Percentiles rank a stretch among this genome's conserved stretches.
Evolutionary conservation across 108 stramenopile genomes (phyloP).

Genomic region (Cyclotella cryptica): DNA sequence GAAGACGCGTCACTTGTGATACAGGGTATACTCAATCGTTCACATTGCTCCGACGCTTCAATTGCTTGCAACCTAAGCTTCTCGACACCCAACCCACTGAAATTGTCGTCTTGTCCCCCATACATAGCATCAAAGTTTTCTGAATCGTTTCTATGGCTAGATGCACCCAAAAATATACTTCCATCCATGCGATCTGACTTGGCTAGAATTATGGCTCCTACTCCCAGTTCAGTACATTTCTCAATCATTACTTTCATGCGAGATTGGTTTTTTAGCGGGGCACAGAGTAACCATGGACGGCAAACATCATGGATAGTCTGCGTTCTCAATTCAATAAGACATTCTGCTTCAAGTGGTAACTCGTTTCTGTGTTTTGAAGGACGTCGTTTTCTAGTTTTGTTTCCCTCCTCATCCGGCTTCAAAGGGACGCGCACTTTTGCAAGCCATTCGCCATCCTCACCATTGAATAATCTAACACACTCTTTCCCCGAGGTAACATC

Average conservation of each 20-base stretch:
- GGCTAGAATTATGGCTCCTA: slow-evolving; percentile 45
- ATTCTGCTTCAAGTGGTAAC: slow-evolving; percentile 50
- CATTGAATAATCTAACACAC: slow-evolving; percentile 77
- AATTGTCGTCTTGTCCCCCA: slow-evolving; percentile 11
- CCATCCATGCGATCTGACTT: slow-evolving; percentile 55
- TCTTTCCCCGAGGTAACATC: slow-evolving; percentile 17
- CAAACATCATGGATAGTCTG: slow-evolving; percentile 30
- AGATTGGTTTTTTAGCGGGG: slow-evolving; percentile 69
- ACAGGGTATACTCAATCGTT: slow-evolving; percentile 71
- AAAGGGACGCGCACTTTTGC: slow-evolving; percentile 50
- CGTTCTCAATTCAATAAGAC: slow-evolving; percentile 51
- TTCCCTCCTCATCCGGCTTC: neutral
- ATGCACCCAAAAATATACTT: slow-evolving; percentile 1
- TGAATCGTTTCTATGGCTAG: slow-evolving; percentile 1
- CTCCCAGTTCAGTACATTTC: slow-evolving; percentile 82
- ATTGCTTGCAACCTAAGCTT: slow-evolving; percentile 63
- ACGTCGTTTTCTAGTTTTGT: slow-evolving; percentile 25
- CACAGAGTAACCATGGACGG: slow-evolving; percentile 56
- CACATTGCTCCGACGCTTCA: slow-evolving; percentile 88
- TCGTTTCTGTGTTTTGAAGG: slow-evolving; percentile 22
- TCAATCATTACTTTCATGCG: slow-evolving; percentile 75
- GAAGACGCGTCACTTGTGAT: slow-evolving; percentile 21
- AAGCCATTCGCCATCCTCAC: slow-evolving; percentile 81
- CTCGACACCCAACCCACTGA: slow-evolving; percentile 29
- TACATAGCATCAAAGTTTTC: slow-evolving; percentile 23